Evolutionary conservation across 1,284 basidiomycete species (phyloP), one percentile per base, ranked within the genome.

Genomic region (Cutaneotrichosporon sp.): DNA sequence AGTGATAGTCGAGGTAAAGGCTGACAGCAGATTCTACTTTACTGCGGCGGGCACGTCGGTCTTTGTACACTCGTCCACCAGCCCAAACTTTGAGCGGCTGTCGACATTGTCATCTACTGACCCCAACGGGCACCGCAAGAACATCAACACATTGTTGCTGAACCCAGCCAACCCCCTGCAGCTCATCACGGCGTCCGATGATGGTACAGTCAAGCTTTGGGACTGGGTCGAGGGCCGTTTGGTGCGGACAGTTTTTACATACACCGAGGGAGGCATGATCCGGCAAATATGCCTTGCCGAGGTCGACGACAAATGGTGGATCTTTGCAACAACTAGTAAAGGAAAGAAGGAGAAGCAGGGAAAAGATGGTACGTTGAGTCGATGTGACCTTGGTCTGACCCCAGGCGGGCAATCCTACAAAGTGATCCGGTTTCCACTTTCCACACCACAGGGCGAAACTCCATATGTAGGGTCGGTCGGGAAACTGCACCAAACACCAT

Each of bases 151-250:
- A 33, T 82, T 87, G 45, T 76, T 86, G 46, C 76, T 97, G 53
- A 88, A 85, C 69, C 90, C 94, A 4, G 81, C 84, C 59, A 97
- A 97, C 74, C 80, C 84, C 15, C 87, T 92, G 56, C 94, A 97
- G 72, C 77, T 97, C 53, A 83, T 97, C 62, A 91, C 90, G 9
- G 84, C 84, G 30, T 90, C 90, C 2, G 72, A 86, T 49, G 88
- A 93, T 64, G 94, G 93, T 12, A 81, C 80, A 22, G 75, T 97
- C 61, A 84, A 89, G 70, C 77, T 94, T 12, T 97, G 94, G 94
- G 91, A 97, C 76, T 94, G 88, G 71, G 77, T 94, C 48, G 92
- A 97, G 59, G 92, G 86, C 1, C 78, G 81, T 4, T 76, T 96
- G 14, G 77, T 97, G 51, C 83, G 85, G 59, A 87, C 84, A 1